Base-by-base conservation (phyloP, 2,329 filamentous ascomycete genomes). In the Pseudogymnoascus sp. region DNA sequence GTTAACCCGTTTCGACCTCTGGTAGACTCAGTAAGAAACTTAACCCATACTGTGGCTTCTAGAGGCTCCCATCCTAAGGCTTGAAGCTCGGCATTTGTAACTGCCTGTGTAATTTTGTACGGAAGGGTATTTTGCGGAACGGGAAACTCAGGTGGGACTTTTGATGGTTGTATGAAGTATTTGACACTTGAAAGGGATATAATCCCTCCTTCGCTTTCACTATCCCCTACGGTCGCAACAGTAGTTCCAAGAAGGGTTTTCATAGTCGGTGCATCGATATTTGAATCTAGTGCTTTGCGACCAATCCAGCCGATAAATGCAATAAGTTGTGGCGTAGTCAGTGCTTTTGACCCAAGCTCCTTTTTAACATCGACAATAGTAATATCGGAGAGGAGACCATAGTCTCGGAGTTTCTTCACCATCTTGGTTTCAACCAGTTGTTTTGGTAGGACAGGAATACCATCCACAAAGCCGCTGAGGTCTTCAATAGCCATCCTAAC, bases 291-390 rank as follows among this genome's bases (percentile, higher is more conserved):
- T 8, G 90, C 84, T 73, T 91, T 92, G 65, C 83, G 86, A 19
- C 86, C 85, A 58, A 89, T 83, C 93, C 94, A 99, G 62, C 83
- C 84, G 63, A 99, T 82, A 69, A 99, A 96, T 68, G 92, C 87
- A 12, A 84, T 79, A 14, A 96, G 81, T 73, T 97, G 93, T 33
- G 83, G 80, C 65, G 90, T 88, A 58, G 83, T 88, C 63, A 99
- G 79, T 1, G 94, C 90, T 70, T 91, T 92, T 6, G 86, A 83
- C 69, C 92, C 90, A 3, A 99, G 79, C 68, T 96, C 92, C 64
- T 86, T 79, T 66, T 87, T 90, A 64, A 99, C 91, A 71, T 99
- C 94, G 4, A 86, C 83, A 29, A 94, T 87, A 0, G 91, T 96
- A 63, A 97, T 90, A 66, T 92, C 87, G 1, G 86, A 89, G n/a